phyloP scores from a whole-genome alignment of 2,329 filamentous ascomycete genomes.

The Plenodomus tracheiphilus region DNA sequence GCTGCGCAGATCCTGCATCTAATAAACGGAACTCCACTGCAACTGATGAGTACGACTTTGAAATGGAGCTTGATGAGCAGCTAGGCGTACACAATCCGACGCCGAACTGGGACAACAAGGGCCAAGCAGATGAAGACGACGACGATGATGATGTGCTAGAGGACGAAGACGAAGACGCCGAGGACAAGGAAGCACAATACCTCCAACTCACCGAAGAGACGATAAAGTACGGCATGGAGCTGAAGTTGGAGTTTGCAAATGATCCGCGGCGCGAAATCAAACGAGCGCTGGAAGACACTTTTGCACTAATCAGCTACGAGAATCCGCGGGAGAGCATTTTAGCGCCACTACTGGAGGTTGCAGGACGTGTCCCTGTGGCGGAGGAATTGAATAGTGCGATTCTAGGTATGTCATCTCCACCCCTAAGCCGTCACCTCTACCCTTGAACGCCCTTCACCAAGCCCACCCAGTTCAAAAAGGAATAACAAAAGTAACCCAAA shows the following conservation, averaged over 20 bases:
- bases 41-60: slow-evolving; percentile 58
- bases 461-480: too few relatives aligned
- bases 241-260: slow-evolving; percentile 75
- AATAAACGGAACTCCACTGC: slow-evolving; percentile 45
- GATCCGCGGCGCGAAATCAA: slow-evolving; percentile 71
- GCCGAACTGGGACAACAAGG: slow-evolving; percentile 29
- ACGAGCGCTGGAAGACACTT: slow-evolving; percentile 79
- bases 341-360: slow-evolving; percentile 74
- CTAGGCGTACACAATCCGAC: slow-evolving; percentile 41
- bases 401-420: slow-evolving; percentile 60
- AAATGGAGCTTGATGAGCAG: slow-evolving; percentile 61
- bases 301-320: slow-evolving; percentile 82
- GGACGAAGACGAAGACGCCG: slow-evolving; percentile 38
- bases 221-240: slow-evolving; percentile 75
- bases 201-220: slow-evolving; percentile 66
- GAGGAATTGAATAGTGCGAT: slow-evolving; percentile 96
- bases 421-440: too few relatives aligned
- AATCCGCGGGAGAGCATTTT: slow-evolving; percentile 79
- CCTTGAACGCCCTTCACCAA: too few relatives aligned
- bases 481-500: too few relatives aligned
- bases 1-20: slow-evolving; percentile 28
- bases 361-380: slow-evolving; percentile 75
- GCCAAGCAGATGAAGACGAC: slow-evolving; percentile 47
- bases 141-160: slow-evolving; percentile 22
- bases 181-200: slow-evolving; percentile 37